Evolutionary conservation across 192 early-diverging fungal genomes (phyloP).

Genomic region (Coemansia sp.): DNA sequence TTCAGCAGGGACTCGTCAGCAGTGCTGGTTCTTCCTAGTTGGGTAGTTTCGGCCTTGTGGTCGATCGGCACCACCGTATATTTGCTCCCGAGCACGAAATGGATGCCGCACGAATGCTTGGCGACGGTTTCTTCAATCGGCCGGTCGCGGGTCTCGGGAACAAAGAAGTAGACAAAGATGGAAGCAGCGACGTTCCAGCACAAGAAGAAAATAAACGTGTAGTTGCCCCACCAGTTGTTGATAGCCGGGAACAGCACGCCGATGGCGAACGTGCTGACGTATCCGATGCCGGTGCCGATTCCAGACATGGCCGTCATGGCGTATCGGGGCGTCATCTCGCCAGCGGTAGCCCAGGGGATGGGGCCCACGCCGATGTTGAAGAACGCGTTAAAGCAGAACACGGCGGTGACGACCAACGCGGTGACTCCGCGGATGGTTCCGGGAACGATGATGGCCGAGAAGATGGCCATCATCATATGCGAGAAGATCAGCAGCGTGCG

Average conservation of each 20-base stretch:
- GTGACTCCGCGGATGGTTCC: slow-evolving; percentile 55
- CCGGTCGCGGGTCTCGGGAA: slow-evolving; percentile 80
- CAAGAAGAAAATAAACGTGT: slow-evolving; percentile 67
- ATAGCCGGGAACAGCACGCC: slow-evolving; percentile 61
- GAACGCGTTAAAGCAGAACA: slow-evolving; percentile 71
- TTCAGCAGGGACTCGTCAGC: neutral
- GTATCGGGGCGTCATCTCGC: slow-evolving; percentile 76
- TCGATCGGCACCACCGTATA: slow-evolving; percentile 26
- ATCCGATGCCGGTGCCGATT: slow-evolving; percentile 73
- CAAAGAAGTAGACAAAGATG: slow-evolving; percentile 62
- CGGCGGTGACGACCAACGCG: slow-evolving; percentile 56
- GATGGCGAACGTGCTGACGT: slow-evolving; percentile 59
- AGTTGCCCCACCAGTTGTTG: slow-evolving; percentile 52
- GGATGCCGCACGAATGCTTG: slow-evolving; percentile 48
- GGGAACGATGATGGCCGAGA: slow-evolving; percentile 60
- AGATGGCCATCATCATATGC: slow-evolving; percentile 59
- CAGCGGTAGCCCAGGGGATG: slow-evolving; percentile 77
- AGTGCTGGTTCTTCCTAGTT: neutral
- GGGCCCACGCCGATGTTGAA: slow-evolving; percentile 80
- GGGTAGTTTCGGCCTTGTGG: slow-evolving; percentile 13
- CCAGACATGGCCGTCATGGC: slow-evolving; percentile 68
- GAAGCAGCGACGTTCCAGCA: slow-evolving; percentile 60
- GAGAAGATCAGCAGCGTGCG: slow-evolving; percentile 67
- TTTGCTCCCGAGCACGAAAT: slow-evolving; percentile 41
- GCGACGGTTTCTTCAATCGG: slow-evolving; percentile 63